These are phyloP conservation scores for Glomus cerebriforme DNA, from an alignment of 192 early-diverging fungal species.

Conservation along the genomic window DNA sequence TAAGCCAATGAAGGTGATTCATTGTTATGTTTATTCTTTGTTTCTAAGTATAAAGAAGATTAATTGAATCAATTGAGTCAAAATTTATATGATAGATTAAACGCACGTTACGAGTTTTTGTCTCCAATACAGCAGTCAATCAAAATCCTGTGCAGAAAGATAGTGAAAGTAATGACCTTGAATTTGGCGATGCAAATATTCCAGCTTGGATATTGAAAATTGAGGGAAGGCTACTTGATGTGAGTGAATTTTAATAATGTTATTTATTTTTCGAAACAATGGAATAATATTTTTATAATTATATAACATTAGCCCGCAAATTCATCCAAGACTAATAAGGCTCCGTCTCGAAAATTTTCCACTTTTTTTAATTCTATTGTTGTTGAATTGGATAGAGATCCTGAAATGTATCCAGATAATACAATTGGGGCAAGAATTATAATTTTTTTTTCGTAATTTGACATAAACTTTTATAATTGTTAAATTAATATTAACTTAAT, in stretches of 20 bases:
- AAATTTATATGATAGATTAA: too few species aligned
- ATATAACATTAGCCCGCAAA: conserved; percentile 37
- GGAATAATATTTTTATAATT: neutral
- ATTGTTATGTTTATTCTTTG: neutral
- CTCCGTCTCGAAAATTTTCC: conserved; percentile 78
- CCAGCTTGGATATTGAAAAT: conserved; percentile 92
- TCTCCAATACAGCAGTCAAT: conserved; percentile 86
- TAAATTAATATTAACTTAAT: neutral
- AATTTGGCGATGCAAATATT: conserved; percentile 49
- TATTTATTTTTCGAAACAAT: neutral
- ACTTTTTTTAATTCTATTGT: conserved; percentile 81
- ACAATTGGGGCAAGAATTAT: conserved; percentile 64
- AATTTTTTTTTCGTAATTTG: neutral
- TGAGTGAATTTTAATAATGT: conserved; percentile 26
- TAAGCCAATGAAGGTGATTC: conserved; percentile 62
- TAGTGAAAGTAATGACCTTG: conserved; percentile 45
- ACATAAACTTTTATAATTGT: neutral
- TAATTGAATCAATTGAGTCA: neutral
- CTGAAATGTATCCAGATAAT: conserved; percentile 77
- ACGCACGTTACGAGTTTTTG: conserved; percentile 85
- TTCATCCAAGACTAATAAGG: conserved; percentile 61
- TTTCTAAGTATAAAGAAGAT: neutral
- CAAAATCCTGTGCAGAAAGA: conserved; percentile 61
- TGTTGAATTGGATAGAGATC: conserved; percentile 83
- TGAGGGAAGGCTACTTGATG: conserved; percentile 87